These are phyloP conservation scores for Globisporangium radiosum DNA, from an alignment of 352 stramenopile species.

Conservation along the genomic window DNA sequence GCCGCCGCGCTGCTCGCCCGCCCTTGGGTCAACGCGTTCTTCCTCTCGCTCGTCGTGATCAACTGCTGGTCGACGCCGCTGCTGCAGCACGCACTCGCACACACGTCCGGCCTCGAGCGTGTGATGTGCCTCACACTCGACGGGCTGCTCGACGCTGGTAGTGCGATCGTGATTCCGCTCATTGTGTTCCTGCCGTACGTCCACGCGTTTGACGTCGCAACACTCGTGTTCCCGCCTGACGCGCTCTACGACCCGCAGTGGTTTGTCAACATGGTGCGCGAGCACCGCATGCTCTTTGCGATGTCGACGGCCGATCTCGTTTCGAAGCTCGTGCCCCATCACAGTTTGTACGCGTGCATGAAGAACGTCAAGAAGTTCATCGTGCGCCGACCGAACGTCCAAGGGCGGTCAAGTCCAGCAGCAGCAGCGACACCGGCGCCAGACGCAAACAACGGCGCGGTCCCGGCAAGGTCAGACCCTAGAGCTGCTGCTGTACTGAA, in stretches of 20 bases:
- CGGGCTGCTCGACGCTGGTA: constrained; percentile 18
- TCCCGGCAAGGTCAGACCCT: too few species aligned
- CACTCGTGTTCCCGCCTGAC: constrained; percentile 8
- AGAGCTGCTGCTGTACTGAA: too few species aligned
- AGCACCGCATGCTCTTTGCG: constrained; percentile 18
- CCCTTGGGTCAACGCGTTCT: constrained; percentile 16
- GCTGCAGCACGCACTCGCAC: constrained; percentile 13
- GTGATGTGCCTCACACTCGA: constrained; percentile 22
- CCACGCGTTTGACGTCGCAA: constrained; percentile 4
- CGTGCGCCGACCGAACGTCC: constrained; percentile 1
- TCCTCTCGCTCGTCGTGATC: constrained; percentile 12
- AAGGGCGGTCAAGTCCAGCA: not conserved
- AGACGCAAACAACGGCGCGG: too few species aligned
- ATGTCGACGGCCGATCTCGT: constrained; percentile 12
- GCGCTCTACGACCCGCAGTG: constrained; percentile 17
- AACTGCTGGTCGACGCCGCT: constrained; percentile 18
- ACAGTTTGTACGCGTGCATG: constrained; percentile 14
- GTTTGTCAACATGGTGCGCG: constrained; percentile 19
- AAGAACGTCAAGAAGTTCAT: constrained; percentile 20
- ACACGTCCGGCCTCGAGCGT: constrained; percentile 17
- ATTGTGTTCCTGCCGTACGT: constrained; percentile 13
- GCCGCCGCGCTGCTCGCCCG: constrained; percentile 10
- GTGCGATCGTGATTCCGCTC: constrained; percentile 22
- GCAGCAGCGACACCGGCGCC: too few species aligned
- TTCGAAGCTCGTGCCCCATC: constrained; percentile 17